Base-by-base conservation (phyloP, 2,329 filamentous ascomycete genomes). In the Rhynchosporium agropyri region DNA sequence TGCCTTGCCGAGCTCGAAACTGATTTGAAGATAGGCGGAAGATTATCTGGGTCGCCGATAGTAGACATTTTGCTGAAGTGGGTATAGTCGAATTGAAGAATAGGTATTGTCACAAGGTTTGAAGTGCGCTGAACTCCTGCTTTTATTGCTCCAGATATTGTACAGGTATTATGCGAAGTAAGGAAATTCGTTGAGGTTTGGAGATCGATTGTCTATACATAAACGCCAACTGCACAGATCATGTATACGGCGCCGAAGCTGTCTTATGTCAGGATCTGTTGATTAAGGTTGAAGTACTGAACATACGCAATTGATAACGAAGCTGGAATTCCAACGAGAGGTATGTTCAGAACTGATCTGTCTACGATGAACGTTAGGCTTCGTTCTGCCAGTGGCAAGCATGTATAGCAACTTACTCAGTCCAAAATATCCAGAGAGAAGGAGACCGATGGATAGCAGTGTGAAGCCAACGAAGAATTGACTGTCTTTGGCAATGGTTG, bases 171-270 rank as follows among this genome's bases (percentile, higher is more conserved):
- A 68, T 68, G 66, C 62, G 66, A 61, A 46, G 63, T 58, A 66
- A 64, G 61, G 65, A 70, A 66, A 67, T 68, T 68, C 64, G 68
- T 68, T 51, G 67, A 55, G 50, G 43, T 60, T 65, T 29, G 65
- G 42, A 63, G 66, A 61, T 60, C 63, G 60, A 61, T 59, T 59
- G 64, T 57, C 63, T 75, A 99, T 77, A 99, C 92, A 87, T 99
- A 98, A 75, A 99, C 95, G 76, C 95, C 95, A 76, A 95, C 95
- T 65, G 93, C 95, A 79, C 95, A 99, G 79, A 99, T 98, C 89
- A 97, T 97, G 80, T 95, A 97, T 51, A 99, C 92, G 57, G 94
- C 89, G 71, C 95, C 95, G 77, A 97, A 90, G 57, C 94, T 97
- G 12, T 31, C 71, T 33, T 29, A 13, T 46, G 13, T 73, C 42